A percentile compares a stretch with the other conserved stretches of the same genome.
These are phyloP conservation scores for Phallus indusiatus DNA, from an alignment of 768 basidiomycete genomes.

Conservation along the genomic window DNA sequence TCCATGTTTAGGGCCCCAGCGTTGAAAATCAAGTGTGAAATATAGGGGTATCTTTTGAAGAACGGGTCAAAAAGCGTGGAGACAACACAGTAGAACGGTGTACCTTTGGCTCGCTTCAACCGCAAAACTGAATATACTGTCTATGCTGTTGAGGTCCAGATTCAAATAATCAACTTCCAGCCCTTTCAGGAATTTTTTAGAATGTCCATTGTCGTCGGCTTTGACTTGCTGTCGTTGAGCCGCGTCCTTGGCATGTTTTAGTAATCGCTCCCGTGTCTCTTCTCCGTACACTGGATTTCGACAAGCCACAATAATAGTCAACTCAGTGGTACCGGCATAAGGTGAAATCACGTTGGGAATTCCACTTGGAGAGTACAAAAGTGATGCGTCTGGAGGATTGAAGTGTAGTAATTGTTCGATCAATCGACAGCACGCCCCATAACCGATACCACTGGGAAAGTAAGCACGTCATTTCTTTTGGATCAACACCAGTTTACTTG, in stretches of 20 bases:
- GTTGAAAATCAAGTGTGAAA: conserved; percentile 75
- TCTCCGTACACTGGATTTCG: conserved; percentile 56
- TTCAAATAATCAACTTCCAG: conserved; percentile 49
- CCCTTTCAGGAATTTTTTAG: conserved; percentile 47
- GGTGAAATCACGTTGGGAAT: conserved; percentile 12
- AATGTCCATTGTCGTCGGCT: conserved; percentile 36
- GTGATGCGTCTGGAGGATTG: conserved; percentile 38
- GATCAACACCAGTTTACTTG: conserved; percentile 20
- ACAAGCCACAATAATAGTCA: conserved; percentile 78
- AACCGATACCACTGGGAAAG: conserved; percentile 62
- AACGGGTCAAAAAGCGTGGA: not conserved
- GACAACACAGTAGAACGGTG: conserved; percentile 15
- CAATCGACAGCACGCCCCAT: conserved; percentile 73
- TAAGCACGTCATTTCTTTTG: conserved; percentile 9
- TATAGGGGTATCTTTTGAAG: conserved; percentile 55
- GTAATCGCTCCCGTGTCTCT: conserved; percentile 46
- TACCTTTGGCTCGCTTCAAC: conserved; percentile 46
- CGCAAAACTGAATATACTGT: conserved; percentile 54
- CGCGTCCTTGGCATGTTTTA: conserved; percentile 39
- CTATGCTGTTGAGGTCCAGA: conserved; percentile 56
- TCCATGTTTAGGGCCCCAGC: conserved; percentile 61
- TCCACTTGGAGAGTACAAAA: conserved; percentile 25
- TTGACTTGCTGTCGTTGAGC: conserved; percentile 34
- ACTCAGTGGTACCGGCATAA: conserved; percentile 6
- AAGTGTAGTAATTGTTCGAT: conserved; percentile 53